Base-by-base conservation (phyloP, 176 grass and related monocot genomes). In the Carex cristatella region DNA sequence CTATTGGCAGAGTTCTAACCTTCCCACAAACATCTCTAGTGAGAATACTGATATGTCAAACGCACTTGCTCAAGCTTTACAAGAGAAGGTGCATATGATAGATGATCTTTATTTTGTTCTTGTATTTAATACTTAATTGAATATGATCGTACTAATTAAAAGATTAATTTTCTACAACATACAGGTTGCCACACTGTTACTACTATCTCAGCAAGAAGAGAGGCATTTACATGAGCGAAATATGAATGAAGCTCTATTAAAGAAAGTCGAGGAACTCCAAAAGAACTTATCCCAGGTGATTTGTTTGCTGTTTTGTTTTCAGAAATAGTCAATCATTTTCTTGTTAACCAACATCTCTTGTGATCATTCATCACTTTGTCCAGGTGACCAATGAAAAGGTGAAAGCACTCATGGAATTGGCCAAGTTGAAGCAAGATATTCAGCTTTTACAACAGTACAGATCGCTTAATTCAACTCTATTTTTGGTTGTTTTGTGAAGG, bases 171-270 rank as follows among this genome's bases (percentile, higher is more conserved):
- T 67, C 49, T 83, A 31, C 16, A 32, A 67, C 27, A 66, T 83
- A 59, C 86, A 98, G 95, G 92, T 98, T 84, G 87, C 90, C 35
- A 81, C 88, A 54, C 88, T 98, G 35, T 90, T 98, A 87, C 92
- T 98, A 77, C 88, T 98, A 66, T 98, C 95, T 79, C 95, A 98
- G 88, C 91, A 98, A 87, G 92, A 98, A 88, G 95, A 98, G 83
- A 87, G 95, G 35, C 92, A 98, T 85, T 79, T 98, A 69, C 51
- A 93, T n/a, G 93, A 98, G 78, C 87, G 89, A 31, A 90, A 98
- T 84, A 89, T 66, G 67, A 90, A 92, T 68, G 86, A 90, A 89
- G 92, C 89, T 83, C 84, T 90, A 83, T 57, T 84, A 55, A 72
- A 90, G 7, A 90, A 90, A 63, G 85, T 94, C 61, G 88, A 93